These are phyloP conservation scores for Pestalotiopsis sp. DNA, from an alignment of 2,329 filamentous ascomycete species.

Conservation along the genomic window DNA sequence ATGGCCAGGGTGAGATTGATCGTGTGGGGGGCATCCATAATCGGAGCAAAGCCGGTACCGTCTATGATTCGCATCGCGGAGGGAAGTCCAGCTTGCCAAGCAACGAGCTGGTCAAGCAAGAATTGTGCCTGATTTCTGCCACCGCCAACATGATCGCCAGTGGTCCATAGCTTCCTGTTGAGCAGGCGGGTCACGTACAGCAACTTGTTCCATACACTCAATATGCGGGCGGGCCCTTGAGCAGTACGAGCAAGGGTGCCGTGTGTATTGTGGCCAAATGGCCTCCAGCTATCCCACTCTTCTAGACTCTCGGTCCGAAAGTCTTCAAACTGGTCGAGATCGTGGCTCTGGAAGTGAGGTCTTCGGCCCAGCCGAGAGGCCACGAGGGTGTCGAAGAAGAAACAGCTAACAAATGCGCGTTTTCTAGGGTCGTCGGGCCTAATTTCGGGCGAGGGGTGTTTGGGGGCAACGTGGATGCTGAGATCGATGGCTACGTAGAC, in stretches of 20 bases:
- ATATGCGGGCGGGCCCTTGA: neutral
- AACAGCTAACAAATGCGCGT: neutral
- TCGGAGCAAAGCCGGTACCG: neutral
- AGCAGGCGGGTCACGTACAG: neutral
- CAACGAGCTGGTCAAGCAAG: neutral
- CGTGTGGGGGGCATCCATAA: neutral
- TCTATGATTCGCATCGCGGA: neutral
- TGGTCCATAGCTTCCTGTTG: neutral
- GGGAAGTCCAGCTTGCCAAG: neutral
- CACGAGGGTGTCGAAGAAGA: neutral
- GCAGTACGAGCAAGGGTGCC: neutral
- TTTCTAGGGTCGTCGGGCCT: neutral
- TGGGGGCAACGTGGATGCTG: neutral
- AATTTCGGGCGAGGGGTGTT: neutral
- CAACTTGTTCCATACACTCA: neutral
- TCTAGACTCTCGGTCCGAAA: neutral
- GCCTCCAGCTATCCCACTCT: slow-evolving; percentile 4
- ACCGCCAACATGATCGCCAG: neutral
- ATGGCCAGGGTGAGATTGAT: neutral
- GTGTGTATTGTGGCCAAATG: neutral
- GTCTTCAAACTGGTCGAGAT: neutral
- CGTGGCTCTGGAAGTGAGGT: neutral
- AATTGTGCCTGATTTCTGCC: neutral
- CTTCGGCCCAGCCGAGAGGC: neutral
- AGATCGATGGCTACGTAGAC: neutral